Evolutionary conservation across 1,139 yeast species (phyloP).

Genomic region (Yamadazyma trypodendri): DNA sequence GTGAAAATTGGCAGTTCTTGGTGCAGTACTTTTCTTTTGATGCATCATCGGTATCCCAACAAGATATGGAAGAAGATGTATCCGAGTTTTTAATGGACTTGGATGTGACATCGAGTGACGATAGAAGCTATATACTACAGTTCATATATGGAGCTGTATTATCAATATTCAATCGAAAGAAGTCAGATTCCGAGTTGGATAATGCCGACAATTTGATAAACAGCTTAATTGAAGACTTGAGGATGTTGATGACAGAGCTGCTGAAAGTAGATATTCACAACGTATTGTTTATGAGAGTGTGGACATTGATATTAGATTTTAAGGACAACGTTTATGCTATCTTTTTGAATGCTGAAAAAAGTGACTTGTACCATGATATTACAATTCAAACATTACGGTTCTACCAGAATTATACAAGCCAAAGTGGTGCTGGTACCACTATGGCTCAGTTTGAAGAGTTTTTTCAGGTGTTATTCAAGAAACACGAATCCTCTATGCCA

Average conservation of each 20-base stretch:
- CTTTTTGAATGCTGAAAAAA: conserved; percentile 21
- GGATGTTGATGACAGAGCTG: conserved; percentile 23
- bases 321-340: conserved; percentile 8
- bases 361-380: conserved; percentile 26
- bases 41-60: conserved; percentile 30
- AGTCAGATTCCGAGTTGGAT: conserved; percentile 20
- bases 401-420: conserved; percentile 15
- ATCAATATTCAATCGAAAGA: conserved; percentile 17
- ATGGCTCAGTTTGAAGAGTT: conserved; percentile 1
- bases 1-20: conserved; percentile 24
- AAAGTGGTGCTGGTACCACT: not conserved
- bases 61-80: conserved; percentile 16
- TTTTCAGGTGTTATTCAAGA: not conserved
- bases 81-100: conserved; percentile 22
- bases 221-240: conserved; percentile 23
- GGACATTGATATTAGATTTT: conserved; percentile 26
- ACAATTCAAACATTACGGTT: conserved; percentile 25
- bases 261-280: conserved; percentile 18
- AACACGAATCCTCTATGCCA: not conserved
- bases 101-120: conserved; percentile 20
- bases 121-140: conserved; percentile 22
- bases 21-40: conserved; percentile 41
- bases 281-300: conserved; percentile 26
- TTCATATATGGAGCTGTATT: conserved; percentile 30
- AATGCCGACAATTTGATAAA: conserved; percentile 20